These are phyloP conservation scores for Miscanthus sacchariflorus DNA, from an alignment of 202 grass and related monocot species.

Conservation along the genomic window DNA sequence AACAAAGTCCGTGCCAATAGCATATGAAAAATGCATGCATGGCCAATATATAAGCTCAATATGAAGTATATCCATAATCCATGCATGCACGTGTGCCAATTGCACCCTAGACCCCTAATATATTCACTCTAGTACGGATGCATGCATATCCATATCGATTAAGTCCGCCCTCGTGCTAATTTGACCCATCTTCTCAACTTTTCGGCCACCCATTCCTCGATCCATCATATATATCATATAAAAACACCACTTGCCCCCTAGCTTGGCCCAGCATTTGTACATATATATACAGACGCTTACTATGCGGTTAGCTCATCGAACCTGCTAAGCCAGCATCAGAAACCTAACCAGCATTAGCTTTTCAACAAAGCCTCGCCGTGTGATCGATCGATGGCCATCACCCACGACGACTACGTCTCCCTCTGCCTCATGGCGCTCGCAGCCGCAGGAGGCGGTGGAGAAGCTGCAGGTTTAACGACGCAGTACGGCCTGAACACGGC, in stretches of 20 bases:
- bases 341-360: background rate
- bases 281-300: conserved; percentile 20
- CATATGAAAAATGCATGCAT: conserved; percentile 10
- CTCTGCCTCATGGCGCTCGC: conserved; percentile 76
- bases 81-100: background rate
- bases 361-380: background rate
- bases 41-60: background rate
- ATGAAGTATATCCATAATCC: background rate
- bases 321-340: conserved; percentile 14
- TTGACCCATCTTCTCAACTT: conserved; percentile 14
- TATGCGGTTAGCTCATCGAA: background rate
- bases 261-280: background rate
- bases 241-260: conserved; percentile 33
- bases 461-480: background rate
- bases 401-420: conserved; percentile 78
- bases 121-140: background rate
- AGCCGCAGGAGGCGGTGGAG: background rate
- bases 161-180: conserved; percentile 47
- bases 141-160: background rate
- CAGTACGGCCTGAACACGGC: background rate
- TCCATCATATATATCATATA: conserved; percentile 10
- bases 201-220: background rate
- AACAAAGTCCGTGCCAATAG: background rate
- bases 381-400: conserved; percentile 42
- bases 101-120: background rate